These are phyloP conservation scores for Hibiscus mutabilis DNA, from an alignment of 345 rosid genomes.

Conservation along the genomic window DNA sequence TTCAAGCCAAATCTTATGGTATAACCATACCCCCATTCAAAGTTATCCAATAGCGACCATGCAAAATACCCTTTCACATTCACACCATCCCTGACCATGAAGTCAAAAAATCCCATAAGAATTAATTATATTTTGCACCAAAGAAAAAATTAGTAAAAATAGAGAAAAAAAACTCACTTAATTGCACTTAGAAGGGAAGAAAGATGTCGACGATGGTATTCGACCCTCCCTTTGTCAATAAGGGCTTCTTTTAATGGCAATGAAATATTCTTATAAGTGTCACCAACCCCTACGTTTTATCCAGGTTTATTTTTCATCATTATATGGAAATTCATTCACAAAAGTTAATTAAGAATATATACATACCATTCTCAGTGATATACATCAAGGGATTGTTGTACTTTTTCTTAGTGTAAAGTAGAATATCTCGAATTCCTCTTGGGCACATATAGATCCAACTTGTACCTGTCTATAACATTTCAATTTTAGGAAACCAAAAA, in stretches of 20 bases:
- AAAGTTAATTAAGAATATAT: neutral
- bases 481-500: neutral
- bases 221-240: slow-evolving; percentile 17
- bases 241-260: slow-evolving; percentile 15
- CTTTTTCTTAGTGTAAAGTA: slow-evolving; percentile 35
- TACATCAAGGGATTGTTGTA: slow-evolving; percentile 43
- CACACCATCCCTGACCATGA: slow-evolving; percentile 22
- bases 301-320: neutral
- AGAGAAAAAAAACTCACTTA: neutral
- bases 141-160: neutral
- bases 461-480: slow-evolving; percentile 32
- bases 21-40: slow-evolving; percentile 34
- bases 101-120: neutral
- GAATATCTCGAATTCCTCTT: slow-evolving; percentile 36
- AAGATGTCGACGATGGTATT: slow-evolving; percentile 19
- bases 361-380: slow-evolving; percentile 55
- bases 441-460: slow-evolving; percentile 49
- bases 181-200: slow-evolving; percentile 16
- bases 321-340: neutral
- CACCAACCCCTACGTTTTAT: slow-evolving; percentile 13
- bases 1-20: slow-evolving; percentile 29
- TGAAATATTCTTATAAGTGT: slow-evolving; percentile 11
- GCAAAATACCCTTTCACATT: slow-evolving; percentile 35
- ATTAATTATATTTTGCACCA: neutral
- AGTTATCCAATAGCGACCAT: slow-evolving; percentile 42